phyloP scores from a whole-genome alignment of 352 stramenopile species.

The Phytophthora citricola region DNA sequence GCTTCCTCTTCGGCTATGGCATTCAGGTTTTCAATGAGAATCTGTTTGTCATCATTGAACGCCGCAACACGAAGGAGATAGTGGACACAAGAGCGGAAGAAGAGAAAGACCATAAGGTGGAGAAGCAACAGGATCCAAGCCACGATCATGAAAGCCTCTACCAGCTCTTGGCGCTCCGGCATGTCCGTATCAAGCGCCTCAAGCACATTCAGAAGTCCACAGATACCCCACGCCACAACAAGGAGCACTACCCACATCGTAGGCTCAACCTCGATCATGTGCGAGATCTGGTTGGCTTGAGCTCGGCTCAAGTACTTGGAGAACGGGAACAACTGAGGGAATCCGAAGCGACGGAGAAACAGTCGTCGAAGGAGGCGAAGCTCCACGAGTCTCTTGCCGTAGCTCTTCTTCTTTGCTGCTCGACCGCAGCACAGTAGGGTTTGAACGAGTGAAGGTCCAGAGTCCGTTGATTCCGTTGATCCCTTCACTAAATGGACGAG shows the following conservation, averaged over 20 bases:
- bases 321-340: slow-evolving; percentile 65
- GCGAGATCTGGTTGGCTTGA: slow-evolving; percentile 78
- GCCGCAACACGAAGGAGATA: slow-evolving; percentile 46
- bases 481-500: slow-evolving; percentile 25
- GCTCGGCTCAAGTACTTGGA: slow-evolving; percentile 74
- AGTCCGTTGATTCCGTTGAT: not conserved
- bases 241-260: slow-evolving; percentile 67
- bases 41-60: slow-evolving; percentile 23
- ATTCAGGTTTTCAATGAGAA: slow-evolving; percentile 19
- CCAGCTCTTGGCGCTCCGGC: slow-evolving; percentile 34
- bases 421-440: slow-evolving; percentile 20
- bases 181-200: slow-evolving; percentile 17
- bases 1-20: slow-evolving; percentile 31
- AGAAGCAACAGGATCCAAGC: slow-evolving; percentile 44
- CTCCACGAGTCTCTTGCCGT: slow-evolving; percentile 29
- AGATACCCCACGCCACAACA: slow-evolving; percentile 46
- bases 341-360: slow-evolving; percentile 47
- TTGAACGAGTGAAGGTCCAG: slow-evolving; percentile 11
- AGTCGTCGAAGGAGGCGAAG: slow-evolving; percentile 47
- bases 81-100: slow-evolving; percentile 45
- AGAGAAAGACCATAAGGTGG: slow-evolving; percentile 46
- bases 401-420: slow-evolving; percentile 20
- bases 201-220: slow-evolving; percentile 27
- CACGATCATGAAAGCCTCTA: slow-evolving; percentile 42
- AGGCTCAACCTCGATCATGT: slow-evolving; percentile 80